phyloP scores from a whole-genome alignment of 305 asterid species.

The Caryopteris hybrid region DNA sequence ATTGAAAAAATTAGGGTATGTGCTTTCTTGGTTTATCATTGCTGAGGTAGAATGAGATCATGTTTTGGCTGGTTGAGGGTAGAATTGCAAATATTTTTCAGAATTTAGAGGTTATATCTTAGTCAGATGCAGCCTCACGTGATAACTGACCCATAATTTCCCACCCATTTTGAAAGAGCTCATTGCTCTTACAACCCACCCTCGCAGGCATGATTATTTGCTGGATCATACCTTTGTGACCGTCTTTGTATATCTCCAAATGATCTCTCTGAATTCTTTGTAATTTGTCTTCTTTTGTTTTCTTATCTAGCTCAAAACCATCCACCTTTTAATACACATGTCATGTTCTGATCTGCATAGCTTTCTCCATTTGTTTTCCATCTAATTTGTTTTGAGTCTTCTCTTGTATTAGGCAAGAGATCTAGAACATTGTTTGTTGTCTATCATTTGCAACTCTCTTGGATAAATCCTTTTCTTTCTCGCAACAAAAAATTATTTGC shows the following conservation, averaged over 20 bases:
- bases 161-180: background rate
- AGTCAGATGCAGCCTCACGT: background rate
- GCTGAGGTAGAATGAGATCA: background rate
- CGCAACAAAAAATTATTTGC: no score
- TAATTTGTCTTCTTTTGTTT: background rate
- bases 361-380: no score
- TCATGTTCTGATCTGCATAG: no score
- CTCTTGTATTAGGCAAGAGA: background rate
- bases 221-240: background rate
- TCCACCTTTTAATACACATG: background rate
- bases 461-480: no score
- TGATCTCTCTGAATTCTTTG: background rate
- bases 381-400: background rate
- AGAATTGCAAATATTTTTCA: background rate
- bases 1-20: background rate
- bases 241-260: background rate
- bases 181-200: background rate
- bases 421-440: no score
- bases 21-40: conserved; percentile 1
- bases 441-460: no score
- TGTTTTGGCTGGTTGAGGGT: background rate
- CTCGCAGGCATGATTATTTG: background rate
- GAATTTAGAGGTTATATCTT: background rate
- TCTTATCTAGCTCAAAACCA: background rate
- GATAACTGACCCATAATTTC: no score